phyloP scores from a whole-genome alignment of 345 rosid genomes.

The Viola odorata region DNA sequence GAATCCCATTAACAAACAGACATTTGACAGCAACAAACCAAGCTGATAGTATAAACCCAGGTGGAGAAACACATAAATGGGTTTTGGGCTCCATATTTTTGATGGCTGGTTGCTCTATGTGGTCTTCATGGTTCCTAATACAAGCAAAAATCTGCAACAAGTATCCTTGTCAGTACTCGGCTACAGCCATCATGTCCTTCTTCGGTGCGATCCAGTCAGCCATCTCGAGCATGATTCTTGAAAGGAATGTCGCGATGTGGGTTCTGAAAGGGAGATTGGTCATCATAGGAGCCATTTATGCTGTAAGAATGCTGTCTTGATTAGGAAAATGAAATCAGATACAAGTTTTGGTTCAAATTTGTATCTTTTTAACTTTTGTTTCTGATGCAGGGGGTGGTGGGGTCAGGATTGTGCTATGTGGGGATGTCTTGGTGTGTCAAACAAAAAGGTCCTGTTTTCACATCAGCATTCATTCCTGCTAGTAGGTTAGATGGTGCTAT shows the following conservation, averaged over 20 bases:
- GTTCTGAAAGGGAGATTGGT: constrained; percentile 18
- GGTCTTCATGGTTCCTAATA: constrained; percentile 28
- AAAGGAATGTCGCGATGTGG: constrained; percentile 17
- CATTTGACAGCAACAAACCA: background rate
- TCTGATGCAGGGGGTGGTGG: constrained; percentile 20
- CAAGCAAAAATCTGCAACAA: constrained; percentile 18
- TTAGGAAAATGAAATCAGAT: background rate
- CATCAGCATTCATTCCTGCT: constrained; percentile 26
- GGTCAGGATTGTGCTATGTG: constrained; percentile 26
- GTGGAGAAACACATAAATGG: constrained; percentile 11
- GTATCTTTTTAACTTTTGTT: background rate
- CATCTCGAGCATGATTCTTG: background rate
- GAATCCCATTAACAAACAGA: constrained; percentile 13
- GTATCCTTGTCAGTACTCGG: constrained; percentile 22
- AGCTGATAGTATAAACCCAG: background rate
- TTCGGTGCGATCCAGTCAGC: constrained; percentile 22
- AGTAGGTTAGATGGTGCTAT: too few species aligned
- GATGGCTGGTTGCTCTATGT: constrained; percentile 14
- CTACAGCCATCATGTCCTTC: constrained; percentile 18
- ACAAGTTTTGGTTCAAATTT: background rate
- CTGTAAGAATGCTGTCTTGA: constrained; percentile 6
- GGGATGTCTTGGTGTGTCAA: constrained; percentile 32
- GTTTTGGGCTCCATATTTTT: constrained; percentile 19
- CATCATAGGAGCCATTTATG: constrained; percentile 8
- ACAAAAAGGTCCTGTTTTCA: constrained; percentile 27